Evolutionary conservation across 208 protist genomes (phyloP).

Genomic region (Leishmania tarentolae): DNA sequence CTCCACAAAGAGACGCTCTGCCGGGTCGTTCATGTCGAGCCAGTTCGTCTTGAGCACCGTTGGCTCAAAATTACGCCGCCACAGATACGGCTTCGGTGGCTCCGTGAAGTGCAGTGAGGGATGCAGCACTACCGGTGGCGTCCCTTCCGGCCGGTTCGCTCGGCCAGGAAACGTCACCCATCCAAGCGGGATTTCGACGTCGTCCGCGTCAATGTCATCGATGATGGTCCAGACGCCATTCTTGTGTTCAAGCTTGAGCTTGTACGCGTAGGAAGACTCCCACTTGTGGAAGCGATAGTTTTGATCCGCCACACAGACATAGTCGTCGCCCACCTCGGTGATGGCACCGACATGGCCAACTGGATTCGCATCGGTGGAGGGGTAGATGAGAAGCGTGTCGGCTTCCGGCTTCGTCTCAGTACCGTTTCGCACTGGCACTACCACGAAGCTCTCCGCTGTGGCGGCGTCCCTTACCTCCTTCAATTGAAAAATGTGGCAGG

Average conservation of each 20-base stretch:
- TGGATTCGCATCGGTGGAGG: slow-evolving; percentile 45
- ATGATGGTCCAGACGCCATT: slow-evolving; percentile 68
- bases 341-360: slow-evolving; percentile 85
- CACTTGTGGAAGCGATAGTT: slow-evolving; percentile 89
- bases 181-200: slow-evolving; percentile 66
- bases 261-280: slow-evolving; percentile 57
- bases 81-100: slow-evolving; percentile 51
- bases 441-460: slow-evolving; percentile 54
- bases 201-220: slow-evolving; percentile 56
- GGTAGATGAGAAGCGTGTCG: slow-evolving; percentile 81
- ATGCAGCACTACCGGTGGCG: slow-evolving; percentile 51
- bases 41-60: slow-evolving; percentile 54
- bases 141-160: slow-evolving; percentile 51
- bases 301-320: slow-evolving; percentile 84
- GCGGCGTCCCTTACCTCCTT: slow-evolving; percentile 63
- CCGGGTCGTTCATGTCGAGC: slow-evolving; percentile 78
- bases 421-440: slow-evolving; percentile 59
- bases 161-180: slow-evolving; percentile 86
- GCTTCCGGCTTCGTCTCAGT: slow-evolving; percentile 61
- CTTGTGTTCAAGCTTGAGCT: slow-evolving; percentile 54
- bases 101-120: slow-evolving; percentile 57
- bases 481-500: slow-evolving; percentile 78
- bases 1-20: slow-evolving; percentile 75
- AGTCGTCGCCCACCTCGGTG: slow-evolving; percentile 85
- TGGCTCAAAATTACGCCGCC: slow-evolving; percentile 62